A percentile compares a stretch with the other conserved stretches of the same genome.
These are phyloP conservation scores for Magnaporthales sp. DNA, from an alignment of 2,329 filamentous ascomycete genomes.

Conservation along the genomic window DNA sequence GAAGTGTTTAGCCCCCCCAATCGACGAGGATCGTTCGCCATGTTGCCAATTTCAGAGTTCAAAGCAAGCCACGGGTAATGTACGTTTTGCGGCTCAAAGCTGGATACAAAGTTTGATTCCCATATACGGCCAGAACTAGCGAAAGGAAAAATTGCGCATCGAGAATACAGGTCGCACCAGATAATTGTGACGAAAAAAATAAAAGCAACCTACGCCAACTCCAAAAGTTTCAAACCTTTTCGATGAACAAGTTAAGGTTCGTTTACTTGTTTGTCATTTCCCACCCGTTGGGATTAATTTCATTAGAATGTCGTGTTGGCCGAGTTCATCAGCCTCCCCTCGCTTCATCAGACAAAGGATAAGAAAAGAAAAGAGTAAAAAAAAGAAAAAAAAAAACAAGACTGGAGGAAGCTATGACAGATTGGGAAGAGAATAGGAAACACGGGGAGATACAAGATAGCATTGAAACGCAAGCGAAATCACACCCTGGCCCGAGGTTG, in stretches of 20 bases:
- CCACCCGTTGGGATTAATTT: background rate
- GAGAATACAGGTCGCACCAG: background rate
- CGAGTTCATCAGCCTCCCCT: background rate
- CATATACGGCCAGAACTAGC: background rate
- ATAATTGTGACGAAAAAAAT: background rate
- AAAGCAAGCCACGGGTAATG: background rate
- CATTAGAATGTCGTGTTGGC: background rate
- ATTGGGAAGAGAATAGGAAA: background rate
- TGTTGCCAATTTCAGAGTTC: background rate
- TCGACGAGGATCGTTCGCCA: too few species aligned
- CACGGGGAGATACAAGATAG: background rate
- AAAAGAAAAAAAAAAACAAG: background rate
- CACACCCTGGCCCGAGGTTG: background rate
- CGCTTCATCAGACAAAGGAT: background rate
- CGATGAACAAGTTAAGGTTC: background rate
- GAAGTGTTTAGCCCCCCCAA: background rate
- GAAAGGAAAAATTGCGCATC: background rate
- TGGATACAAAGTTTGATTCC: background rate
- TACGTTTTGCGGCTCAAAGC: background rate
- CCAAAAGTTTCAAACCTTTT: background rate
- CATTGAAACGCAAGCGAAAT: background rate
- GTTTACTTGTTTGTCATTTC: background rate
- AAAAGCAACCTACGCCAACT: background rate
- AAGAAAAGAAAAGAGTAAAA: background rate
- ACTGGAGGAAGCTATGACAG: background rate